Conservation (phyloP, 2,329 filamentous ascomycete genomes). For the Ophiocordyceps australis region DNA sequence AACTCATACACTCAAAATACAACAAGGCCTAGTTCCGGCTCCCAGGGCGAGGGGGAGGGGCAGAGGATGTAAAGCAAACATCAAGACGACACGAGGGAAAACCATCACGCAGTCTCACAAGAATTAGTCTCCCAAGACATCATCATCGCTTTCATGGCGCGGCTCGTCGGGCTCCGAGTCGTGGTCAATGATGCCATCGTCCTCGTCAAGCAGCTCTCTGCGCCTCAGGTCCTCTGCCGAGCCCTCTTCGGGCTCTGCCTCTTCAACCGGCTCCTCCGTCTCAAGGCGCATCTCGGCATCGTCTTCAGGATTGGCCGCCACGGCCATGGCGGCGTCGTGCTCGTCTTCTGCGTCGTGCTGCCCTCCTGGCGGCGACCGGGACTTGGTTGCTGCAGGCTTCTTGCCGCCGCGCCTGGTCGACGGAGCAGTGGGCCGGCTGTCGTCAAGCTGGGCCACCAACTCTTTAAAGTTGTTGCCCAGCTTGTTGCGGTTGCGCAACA, state of each 20-base stretch:
- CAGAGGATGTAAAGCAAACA: no score
- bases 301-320: constrained; percentile 21
- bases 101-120: no score
- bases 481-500: constrained; percentile 63
- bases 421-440: constrained; percentile 14
- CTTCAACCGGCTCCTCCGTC: no score
- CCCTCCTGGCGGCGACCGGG: constrained; percentile 18
- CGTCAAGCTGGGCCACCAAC: constrained; percentile 64
- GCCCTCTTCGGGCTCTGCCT: constrained; percentile 37
- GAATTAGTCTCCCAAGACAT: constrained; percentile 24
- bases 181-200: constrained; percentile 21
- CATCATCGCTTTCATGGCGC: constrained; percentile 22
- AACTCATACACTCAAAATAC: no score
- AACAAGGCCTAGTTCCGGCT: no score
- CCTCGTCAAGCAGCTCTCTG: constrained; percentile 33
- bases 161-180: constrained; percentile 13
- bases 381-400: constrained; percentile 25
- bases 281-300: constrained; percentile 25
- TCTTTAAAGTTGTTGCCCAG: constrained; percentile 78
- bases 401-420: no score
- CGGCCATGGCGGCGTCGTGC: constrained; percentile 20
- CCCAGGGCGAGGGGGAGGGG: no score
- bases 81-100: no score
- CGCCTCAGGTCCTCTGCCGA: constrained; percentile 37
- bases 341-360: constrained; percentile 10